A percentile compares a stretch with the other conserved stretches of the same genome.
Evolutionary conservation across 2,329 filamentous ascomycete genomes (phyloP).

Genomic region (Calonectria honghensis): DNA sequence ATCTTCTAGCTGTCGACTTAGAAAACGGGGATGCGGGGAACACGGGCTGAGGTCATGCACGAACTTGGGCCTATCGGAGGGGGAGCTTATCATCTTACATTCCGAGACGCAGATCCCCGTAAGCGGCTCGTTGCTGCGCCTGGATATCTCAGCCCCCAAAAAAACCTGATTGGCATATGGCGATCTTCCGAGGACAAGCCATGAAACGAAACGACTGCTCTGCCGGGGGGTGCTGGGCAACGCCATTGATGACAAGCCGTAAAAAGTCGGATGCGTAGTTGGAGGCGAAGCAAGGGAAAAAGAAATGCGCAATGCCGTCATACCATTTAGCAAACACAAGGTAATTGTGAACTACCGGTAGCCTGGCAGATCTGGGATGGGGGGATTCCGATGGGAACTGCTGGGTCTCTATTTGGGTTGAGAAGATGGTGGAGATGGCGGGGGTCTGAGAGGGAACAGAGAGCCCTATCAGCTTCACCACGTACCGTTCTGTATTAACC

Average conservation of each 20-base stretch:
- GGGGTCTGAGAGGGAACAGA: not conserved
- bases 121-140: constrained; percentile 7
- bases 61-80: not conserved
- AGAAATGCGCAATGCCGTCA: not conserved
- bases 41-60: not conserved
- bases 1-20: not conserved
- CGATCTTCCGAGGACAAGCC: not conserved
- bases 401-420: not conserved
- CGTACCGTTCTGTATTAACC: not conserved
- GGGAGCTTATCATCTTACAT: not conserved
- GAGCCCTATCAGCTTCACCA: no score
- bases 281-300: not conserved
- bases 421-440: not conserved
- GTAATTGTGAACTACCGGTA: no score
- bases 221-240: no score
- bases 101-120: not conserved
- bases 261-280: not conserved
- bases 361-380: not conserved
- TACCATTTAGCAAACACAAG: no score
- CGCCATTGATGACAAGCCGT: not conserved
- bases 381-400: not conserved
- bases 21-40: constrained; percentile 11
- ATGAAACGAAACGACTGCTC: not conserved
- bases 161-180: not conserved
- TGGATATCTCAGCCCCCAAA: not conserved